A percentile compares a stretch with the other conserved stretches of the same genome.
phyloP scores from a whole-genome alignment of 441 rosid genomes.

The Populus hybrid region DNA sequence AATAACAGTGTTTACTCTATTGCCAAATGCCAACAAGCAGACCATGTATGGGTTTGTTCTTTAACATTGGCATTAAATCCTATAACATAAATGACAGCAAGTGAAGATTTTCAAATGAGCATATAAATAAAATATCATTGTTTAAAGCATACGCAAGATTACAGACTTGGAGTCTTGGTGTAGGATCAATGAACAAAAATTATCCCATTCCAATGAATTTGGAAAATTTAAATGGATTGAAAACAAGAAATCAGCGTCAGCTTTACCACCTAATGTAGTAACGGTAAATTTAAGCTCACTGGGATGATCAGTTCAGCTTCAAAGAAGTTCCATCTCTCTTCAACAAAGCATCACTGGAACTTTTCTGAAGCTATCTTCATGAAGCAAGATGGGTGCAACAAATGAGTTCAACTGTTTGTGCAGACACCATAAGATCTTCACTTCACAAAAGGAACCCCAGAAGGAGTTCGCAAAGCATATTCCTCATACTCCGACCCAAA shows the following conservation, averaged over 20 bases:
- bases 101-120: not conserved
- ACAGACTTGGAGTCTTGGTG: not conserved
- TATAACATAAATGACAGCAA: not conserved
- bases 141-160: not conserved
- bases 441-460: constrained; percentile 75
- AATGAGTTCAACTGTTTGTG: not conserved
- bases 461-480: constrained; percentile 51
- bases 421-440: constrained; percentile 21
- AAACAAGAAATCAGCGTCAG: not conserved
- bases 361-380: not conserved
- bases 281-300: not conserved
- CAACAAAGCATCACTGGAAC: not conserved
- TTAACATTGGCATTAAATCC: not conserved
- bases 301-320: not conserved
- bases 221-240: not conserved
- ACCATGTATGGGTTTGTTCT: not conserved
- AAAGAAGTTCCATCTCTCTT: not conserved
- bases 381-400: constrained; percentile 1
- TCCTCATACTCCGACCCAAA: constrained; percentile 50
- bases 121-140: not conserved
- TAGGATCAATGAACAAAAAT: not conserved
- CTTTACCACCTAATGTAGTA: not conserved
- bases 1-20: not conserved
- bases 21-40: not conserved
- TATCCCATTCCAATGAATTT: not conserved